Base-by-base conservation (phyloP, 192 early-diverging fungal species). In the Gamsiella multidivaricata region DNA sequence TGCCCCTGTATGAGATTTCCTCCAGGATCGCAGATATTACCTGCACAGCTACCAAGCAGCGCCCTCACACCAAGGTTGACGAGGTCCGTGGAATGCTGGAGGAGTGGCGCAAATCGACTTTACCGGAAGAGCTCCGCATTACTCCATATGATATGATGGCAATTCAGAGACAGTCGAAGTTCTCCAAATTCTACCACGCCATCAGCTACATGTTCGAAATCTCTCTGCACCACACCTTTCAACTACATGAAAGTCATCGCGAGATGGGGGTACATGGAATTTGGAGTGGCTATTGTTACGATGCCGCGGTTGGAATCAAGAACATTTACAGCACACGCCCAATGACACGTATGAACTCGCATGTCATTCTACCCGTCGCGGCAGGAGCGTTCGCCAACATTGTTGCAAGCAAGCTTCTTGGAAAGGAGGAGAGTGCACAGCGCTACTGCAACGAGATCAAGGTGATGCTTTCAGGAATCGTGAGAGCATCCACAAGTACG, bases 141-240 rank as follows among this genome's bases (percentile, higher is more conserved):
- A 69, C 65, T 1, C 60, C 66, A 3, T 45, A 25, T 18, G 74
- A 78, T 46, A 64, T 69, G 28, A 52, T 28, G 5, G 60, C 74
- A 0, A 69, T 78, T 23, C 20, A 50, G 31, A 41, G 65, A 17
- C 74, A 78, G 9, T 58, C 74, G 31, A 43, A 66, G 20, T 78
- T 78, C 39, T 78, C 65, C n/a, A 78, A 78, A 20, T 64, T 78
- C 26, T 78, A 78, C 20, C 74, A 78, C 26, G 65, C 54, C 5
- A 14, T 68, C 41, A 46, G 57, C 22, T 78, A 69, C 49, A 78
- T 78, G 74, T 78, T 78, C 34, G 74, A 78, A 49, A 69, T 78
- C 26, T 56, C 33, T 52, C 61, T 78, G 14, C 74, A 78, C 20
- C 65, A 78, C 26, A 78, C 74, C n/a, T 78, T 78, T 49, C 74